Percentiles rank a stretch among this genome's conserved stretches.
Evolutionary conservation across 768 basidiomycete species (phyloP).

Genomic region (Suillus sp.): DNA sequence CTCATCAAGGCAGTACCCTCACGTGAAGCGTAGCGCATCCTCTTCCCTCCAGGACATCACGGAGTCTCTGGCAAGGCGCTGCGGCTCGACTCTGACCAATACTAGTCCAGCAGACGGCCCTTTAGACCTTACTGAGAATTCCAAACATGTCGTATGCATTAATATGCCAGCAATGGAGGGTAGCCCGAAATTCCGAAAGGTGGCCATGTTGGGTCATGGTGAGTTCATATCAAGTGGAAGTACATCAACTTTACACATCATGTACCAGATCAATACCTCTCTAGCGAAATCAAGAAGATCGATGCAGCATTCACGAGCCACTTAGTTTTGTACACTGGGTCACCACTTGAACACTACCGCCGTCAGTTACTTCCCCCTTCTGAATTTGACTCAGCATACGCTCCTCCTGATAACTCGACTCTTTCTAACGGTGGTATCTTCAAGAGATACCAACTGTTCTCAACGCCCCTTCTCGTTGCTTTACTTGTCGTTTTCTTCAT

Average conservation of each 20-base stretch:
- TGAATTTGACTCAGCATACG: constrained; percentile 31
- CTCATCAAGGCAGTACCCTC: constrained; percentile 63
- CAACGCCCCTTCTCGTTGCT: constrained; percentile 68
- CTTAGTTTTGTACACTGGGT: constrained; percentile 68
- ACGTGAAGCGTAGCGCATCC: constrained; percentile 41
- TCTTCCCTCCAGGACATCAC: constrained; percentile 41
- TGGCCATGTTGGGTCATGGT: constrained; percentile 58
- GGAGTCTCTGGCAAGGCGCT: constrained; percentile 49
- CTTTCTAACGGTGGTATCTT: constrained; percentile 60
- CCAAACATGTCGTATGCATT: constrained; percentile 60
- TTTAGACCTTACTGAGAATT: constrained; percentile 36
- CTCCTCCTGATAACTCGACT: constrained; percentile 36
- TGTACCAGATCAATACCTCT: constrained; percentile 46
- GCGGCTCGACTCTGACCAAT: constrained; percentile 52
- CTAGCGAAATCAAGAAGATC: constrained; percentile 50
- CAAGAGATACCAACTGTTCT: constrained; percentile 74
- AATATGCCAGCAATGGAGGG: constrained; percentile 52
- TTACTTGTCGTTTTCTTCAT: constrained; percentile 69
- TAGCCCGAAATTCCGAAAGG: constrained; percentile 45
- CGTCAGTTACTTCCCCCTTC: constrained; percentile 41
- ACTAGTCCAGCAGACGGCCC: constrained; percentile 41
- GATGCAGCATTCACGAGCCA: constrained; percentile 56
- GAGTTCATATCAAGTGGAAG: constrained; percentile 21
- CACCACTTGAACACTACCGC: constrained; percentile 41
- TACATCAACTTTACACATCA: constrained; percentile 10